A percentile compares a stretch with the other conserved stretches of the same genome.
These are phyloP conservation scores for Coccomyxa sp. DNA, from an alignment of 139 green algal genomes.

Conservation along the genomic window DNA sequence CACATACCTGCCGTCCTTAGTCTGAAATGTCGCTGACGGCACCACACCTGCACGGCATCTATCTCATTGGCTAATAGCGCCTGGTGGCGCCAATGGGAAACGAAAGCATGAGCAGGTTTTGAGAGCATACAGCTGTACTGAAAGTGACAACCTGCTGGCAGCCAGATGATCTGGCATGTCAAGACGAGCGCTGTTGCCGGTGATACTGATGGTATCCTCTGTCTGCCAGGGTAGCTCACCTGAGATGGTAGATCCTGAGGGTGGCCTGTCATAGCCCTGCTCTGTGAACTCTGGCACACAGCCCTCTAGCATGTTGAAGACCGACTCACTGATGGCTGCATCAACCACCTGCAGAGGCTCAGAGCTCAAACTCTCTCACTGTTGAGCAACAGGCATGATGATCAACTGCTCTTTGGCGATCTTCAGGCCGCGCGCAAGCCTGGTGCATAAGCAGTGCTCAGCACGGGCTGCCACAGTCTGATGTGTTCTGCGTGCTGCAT, in stretches of 20 bases:
- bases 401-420: no score
- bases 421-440: no score
- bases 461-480: no score
- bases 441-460: no score
- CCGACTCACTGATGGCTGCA: slow-evolving; percentile 63
- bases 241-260: slow-evolving; percentile 64
- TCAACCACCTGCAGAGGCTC: slow-evolving; percentile 62
- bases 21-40: slow-evolving; percentile 59
- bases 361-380: no score
- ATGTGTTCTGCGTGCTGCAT: no score
- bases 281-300: slow-evolving; percentile 55
- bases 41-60: slow-evolving; percentile 55
- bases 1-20: slow-evolving; percentile 51
- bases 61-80: background rate
- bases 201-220: background rate
- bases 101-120: background rate
- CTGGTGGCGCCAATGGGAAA: background rate
- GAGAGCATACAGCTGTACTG: background rate
- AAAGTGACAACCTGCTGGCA: background rate
- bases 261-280: slow-evolving; percentile 37
- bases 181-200: background rate
- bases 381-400: no score
- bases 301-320: slow-evolving; percentile 80
- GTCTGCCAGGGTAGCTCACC: slow-evolving; percentile 15
- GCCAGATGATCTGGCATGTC: background rate